phyloP scores from a whole-genome alignment of 345 rosid species.

The Populus tremula region DNA sequence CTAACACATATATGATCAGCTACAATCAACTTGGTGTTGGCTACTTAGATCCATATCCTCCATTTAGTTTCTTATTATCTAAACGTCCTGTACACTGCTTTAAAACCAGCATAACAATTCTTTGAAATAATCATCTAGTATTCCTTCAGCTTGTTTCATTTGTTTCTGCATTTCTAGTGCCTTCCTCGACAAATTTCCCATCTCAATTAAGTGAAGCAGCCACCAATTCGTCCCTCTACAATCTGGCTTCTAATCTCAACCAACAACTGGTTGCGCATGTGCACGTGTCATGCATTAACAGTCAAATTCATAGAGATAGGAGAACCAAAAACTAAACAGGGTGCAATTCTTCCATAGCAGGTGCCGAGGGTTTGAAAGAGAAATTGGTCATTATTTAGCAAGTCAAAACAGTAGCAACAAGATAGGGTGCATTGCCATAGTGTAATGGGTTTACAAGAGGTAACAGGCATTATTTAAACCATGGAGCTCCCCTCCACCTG shows the following conservation, averaged over 20 bases:
- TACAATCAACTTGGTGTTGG: not conserved
- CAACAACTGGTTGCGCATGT: not conserved
- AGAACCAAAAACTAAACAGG: not conserved
- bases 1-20: not conserved
- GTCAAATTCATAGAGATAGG: not conserved
- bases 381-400: not conserved
- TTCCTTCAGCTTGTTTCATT: not conserved
- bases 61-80: not conserved
- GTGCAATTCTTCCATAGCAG: not conserved
- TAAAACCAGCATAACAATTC: not conserved
- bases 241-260: not conserved
- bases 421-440: not conserved
- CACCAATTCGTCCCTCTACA: not conserved
- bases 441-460: not conserved
- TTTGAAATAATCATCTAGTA: not conserved
- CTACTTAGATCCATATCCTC: not conserved
- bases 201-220: not conserved
- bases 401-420: not conserved
- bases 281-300: not conserved
- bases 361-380: not conserved
- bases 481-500: not conserved
- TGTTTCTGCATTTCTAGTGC: not conserved
- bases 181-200: not conserved
- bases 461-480: not conserved
- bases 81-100: not conserved